Base-by-base conservation (phyloP, 164 flowering plant genomes). In the Chloranthus sessilifolius region DNA sequence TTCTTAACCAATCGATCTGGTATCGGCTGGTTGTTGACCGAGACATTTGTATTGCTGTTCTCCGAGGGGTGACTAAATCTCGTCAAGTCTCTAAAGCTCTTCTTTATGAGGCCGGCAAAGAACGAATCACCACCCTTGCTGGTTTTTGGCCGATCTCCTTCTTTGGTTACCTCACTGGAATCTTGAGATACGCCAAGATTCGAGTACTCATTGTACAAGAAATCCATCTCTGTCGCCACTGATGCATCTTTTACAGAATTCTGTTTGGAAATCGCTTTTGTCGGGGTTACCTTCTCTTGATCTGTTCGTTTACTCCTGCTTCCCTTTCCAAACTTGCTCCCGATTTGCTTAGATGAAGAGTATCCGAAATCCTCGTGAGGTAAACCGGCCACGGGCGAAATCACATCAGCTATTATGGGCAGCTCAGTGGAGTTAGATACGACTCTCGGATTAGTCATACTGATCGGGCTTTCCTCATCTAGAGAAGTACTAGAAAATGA, bases 1-100 rank as follows among this genome's bases (percentile, higher is more conserved):
- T 76, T 94, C 74, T 73, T 87, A 38, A 94, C 52, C 52, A 74
- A 41, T 22, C 75, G 76, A 63, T 81, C 85, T n/a, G 85, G 64
- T 62, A 94, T 69, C 35, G 63, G 60, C 22, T 76, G 79, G 22
- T 95, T 96, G 59, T 94, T 94, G 4, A 94, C 61, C 14, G 69
- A 62, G 23, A 94, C 82, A 59, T 44, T 68, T 16, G 57, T 29
- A 51, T 52, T 77, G 8, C 45, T 72, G 48, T 52, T 59, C 52
- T 73, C 80, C 31, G 28, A 43, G 2, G 37, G 35, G 28, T 64
- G 72, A 61, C 38, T 58, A 47, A 73, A 64, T 36, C 62, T 71
- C 14, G 73, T 56, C 22, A 65, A 55, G 44, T 78, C 81, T 38
- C 41, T 66, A 21, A 71, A 71, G 51, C 77, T 67, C 63, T 61